A percentile compares a stretch with the other conserved stretches of the same genome.
Evolutionary conservation across 192 early-diverging fungal species (phyloP).

Genomic region (Coemansia sp.): DNA sequence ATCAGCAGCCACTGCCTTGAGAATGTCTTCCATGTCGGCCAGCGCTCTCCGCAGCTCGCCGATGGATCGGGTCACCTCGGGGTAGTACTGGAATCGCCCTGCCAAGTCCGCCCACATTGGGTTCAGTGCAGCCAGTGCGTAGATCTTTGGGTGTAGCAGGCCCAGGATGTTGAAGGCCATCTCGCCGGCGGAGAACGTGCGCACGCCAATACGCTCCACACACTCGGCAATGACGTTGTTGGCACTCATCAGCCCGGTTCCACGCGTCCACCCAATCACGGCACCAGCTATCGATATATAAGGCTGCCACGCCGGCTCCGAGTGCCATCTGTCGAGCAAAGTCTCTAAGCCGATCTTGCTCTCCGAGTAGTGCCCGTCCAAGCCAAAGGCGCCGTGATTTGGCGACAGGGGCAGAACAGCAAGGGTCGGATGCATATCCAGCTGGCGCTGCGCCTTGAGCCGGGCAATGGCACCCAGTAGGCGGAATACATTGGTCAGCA

Average conservation of each 20-base stretch:
- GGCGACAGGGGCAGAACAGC: conserved; percentile 91
- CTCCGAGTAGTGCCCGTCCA: conserved; percentile 92
- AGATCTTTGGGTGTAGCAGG: conserved; percentile 82
- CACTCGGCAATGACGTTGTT: conserved; percentile 81
- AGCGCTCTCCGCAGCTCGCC: conserved; percentile 52
- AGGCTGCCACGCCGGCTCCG: conserved; percentile 81
- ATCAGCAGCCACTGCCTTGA: conserved; percentile 81
- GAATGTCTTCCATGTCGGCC: conserved; percentile 84
- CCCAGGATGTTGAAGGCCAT: conserved; percentile 95
- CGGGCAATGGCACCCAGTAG: conserved; percentile 84
- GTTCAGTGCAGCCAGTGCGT: conserved; percentile 70
- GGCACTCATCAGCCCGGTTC: conserved; percentile 90
- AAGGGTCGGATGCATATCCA: conserved; percentile 81
- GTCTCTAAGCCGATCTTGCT: conserved; percentile 93
- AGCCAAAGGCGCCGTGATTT: conserved; percentile 95
- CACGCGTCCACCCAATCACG: conserved; percentile 97
- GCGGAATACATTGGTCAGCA: conserved; percentile 93
- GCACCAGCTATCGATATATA: conserved; percentile 87
- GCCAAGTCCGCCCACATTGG: conserved; percentile 95
- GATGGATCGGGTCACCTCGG: conserved; percentile 42
- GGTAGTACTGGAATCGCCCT: conserved; percentile 86
- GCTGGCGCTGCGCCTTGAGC: conserved; percentile 71
- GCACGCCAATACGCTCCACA: conserved; percentile 79
- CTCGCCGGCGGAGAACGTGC: conserved; percentile 90
- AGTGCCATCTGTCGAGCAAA: conserved; percentile 86